Percentiles rank a stretch among this genome's conserved stretches.
Evolutionary conservation across 768 basidiomycete species (phyloP).

Genomic region (Butyriboletus loyo): DNA sequence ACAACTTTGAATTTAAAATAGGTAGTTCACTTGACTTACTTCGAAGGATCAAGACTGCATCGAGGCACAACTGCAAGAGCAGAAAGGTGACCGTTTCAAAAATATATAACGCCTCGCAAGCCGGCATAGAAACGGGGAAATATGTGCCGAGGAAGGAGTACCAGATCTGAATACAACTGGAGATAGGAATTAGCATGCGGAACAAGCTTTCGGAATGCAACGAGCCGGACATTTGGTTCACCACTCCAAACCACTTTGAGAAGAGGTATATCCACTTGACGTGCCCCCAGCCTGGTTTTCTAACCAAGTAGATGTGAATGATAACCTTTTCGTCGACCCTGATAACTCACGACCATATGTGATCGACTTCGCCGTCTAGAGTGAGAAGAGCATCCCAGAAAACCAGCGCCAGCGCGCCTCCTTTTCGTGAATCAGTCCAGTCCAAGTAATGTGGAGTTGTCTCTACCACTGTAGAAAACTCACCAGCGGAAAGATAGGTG

Average conservation of each 20-base stretch:
- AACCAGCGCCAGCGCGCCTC: slow-evolving; percentile 4
- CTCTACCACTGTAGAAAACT: not conserved
- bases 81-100: slow-evolving; percentile 4
- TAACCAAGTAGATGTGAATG: not conserved
- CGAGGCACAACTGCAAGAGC: slow-evolving; percentile 12
- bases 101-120: slow-evolving; percentile 1
- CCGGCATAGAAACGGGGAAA: not conserved
- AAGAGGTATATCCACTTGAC: slow-evolving; percentile 23
- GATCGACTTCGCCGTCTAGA: slow-evolving; percentile 13
- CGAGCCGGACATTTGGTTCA: slow-evolving; percentile 11
- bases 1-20: not conserved
- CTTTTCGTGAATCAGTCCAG: slow-evolving; percentile 8
- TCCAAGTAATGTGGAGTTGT: not conserved
- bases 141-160: not conserved
- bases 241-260: slow-evolving; percentile 23
- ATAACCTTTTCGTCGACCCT: not conserved
- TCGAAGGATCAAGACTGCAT: slow-evolving; percentile 16
- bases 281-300: slow-evolving; percentile 3
- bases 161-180: slow-evolving; percentile 5
- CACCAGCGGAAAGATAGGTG: slow-evolving; percentile 8
- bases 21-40: slow-evolving; percentile 10
- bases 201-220: not conserved
- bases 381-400: slow-evolving; percentile 18
- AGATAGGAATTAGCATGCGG: slow-evolving; percentile 1
- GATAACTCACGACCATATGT: slow-evolving; percentile 23